These are phyloP conservation scores for Ogataea minuta DNA, from an alignment of 805 yeast species.

Conservation along the genomic window DNA sequence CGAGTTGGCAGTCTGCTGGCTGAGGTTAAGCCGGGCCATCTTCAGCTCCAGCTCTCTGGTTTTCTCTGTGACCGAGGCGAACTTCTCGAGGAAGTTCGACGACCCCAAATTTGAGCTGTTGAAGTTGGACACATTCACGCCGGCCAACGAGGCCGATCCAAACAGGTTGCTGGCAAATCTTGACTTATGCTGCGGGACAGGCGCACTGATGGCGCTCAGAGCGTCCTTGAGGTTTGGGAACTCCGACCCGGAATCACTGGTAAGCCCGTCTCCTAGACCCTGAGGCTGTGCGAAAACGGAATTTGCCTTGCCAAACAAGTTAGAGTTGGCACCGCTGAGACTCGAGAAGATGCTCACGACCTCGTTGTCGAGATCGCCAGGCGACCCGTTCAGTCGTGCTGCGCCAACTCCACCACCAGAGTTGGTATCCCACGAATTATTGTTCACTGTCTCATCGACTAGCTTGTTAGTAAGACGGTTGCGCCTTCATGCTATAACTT, in stretches of 20 bases:
- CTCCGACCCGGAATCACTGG: constrained; percentile 35
- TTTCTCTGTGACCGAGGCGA: constrained; percentile 64
- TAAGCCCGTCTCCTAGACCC: constrained; percentile 26
- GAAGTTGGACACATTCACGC: constrained; percentile 37
- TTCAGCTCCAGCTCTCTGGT: constrained; percentile 63
- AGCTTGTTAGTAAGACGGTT: constrained; percentile 3
- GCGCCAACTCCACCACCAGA: constrained; percentile 22
- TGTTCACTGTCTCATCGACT: constrained; percentile 30
- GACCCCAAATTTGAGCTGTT: constrained; percentile 27
- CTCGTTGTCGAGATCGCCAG: constrained; percentile 26
- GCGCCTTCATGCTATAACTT: constrained; percentile 11
- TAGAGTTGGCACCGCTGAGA: constrained; percentile 26
- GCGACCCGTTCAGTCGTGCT: constrained; percentile 16
- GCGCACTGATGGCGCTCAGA: constrained; percentile 34
- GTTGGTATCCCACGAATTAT: constrained; percentile 31
- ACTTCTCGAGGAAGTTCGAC: constrained; percentile 57
- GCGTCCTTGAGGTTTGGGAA: constrained; percentile 29
- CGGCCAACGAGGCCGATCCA: constrained; percentile 60
- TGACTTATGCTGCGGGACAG: constrained; percentile 31
- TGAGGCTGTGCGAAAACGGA: constrained; percentile 21
- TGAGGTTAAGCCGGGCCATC: constrained; percentile 39
- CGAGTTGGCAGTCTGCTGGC: constrained; percentile 8
- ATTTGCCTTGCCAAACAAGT: constrained; percentile 25
- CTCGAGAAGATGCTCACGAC: constrained; percentile 36
- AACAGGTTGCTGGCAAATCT: constrained; percentile 40